A percentile compares a stretch with the other conserved stretches of the same genome.
These are phyloP conservation scores for Mollisiaceae sp. DNA, from an alignment of 2,329 filamentous ascomycete genomes.

Conservation along the genomic window DNA sequence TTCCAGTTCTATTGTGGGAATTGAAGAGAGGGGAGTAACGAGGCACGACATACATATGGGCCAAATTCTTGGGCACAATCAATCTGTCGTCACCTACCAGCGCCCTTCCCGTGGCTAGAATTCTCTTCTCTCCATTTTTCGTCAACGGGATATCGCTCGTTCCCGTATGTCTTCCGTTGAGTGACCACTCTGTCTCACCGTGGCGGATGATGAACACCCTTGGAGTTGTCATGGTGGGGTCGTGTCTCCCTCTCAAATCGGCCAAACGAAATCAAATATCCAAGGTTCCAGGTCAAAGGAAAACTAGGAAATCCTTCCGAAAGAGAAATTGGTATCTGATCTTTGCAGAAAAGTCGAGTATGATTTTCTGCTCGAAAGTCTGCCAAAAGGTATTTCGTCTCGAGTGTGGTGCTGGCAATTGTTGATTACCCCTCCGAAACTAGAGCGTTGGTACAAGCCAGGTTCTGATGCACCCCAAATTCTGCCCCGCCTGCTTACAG, in stretches of 20 bases:
- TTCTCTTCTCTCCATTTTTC: constrained; percentile 76
- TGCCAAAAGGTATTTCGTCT: not conserved
- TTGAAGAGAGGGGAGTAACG: not conserved
- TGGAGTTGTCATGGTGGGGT: constrained; percentile 54
- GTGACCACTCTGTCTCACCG: constrained; percentile 94
- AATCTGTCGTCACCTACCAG: constrained; percentile 83
- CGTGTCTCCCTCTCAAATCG: not conserved
- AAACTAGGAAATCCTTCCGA: no score
- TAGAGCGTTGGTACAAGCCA: not conserved
- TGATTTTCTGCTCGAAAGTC: not conserved
- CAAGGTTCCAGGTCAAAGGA: no score
- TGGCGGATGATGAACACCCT: constrained; percentile 85
- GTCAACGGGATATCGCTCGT: constrained; percentile 87
- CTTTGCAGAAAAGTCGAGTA: not conserved
- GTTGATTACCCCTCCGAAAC: not conserved
- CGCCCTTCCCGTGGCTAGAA: constrained; percentile 78
- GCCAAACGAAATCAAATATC: not conserved
- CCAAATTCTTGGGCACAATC: constrained; percentile 81
- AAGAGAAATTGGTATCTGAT: no score
- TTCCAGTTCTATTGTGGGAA: not conserved
- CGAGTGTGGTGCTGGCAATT: not conserved
- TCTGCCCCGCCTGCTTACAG: constrained; percentile 3
- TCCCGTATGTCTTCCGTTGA: constrained; percentile 84
- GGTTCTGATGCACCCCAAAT: not conserved
- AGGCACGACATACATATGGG: constrained; percentile 70